These are phyloP conservation scores for Leishmania aethiopica DNA, from an alignment of 208 protist species.

Conservation along the genomic window DNA sequence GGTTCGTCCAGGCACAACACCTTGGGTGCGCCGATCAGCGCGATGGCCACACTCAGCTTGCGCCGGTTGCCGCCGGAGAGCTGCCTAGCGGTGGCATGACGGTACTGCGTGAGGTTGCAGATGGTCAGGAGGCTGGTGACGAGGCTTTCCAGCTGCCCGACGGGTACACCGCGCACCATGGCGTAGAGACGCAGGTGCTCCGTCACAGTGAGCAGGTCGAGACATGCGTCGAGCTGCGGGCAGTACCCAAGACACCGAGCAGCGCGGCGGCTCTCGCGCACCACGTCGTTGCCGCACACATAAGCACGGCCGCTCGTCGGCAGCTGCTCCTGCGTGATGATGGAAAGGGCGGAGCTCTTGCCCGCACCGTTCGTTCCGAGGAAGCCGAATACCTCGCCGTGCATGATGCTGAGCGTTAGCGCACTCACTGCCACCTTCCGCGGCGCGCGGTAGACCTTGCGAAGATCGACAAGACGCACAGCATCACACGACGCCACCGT, in stretches of 20 bases:
- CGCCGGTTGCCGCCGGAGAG: conserved; percentile 80
- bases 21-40: conserved; percentile 66
- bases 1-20: conserved; percentile 85
- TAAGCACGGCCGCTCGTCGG: conserved; percentile 64
- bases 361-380: conserved; percentile 89
- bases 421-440: conserved; percentile 59
- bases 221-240: conserved; percentile 95
- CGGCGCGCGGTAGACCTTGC: conserved; percentile 34
- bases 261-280: conserved; percentile 38
- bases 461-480: conserved; percentile 47
- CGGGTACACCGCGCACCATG: conserved; percentile 73
- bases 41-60: conserved; percentile 77
- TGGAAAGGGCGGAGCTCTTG: conserved; percentile 86
- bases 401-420: conserved; percentile 66
- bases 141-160: conserved; percentile 20
- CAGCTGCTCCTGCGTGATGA: conserved; percentile 74
- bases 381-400: conserved; percentile 82
- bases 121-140: conserved; percentile 34
- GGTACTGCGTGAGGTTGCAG: conserved; percentile 39
- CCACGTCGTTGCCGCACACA: conserved; percentile 59
- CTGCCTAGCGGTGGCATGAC: conserved; percentile 29
- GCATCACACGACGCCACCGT: conserved; percentile 10
- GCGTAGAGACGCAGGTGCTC: conserved; percentile 94
- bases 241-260: conserved; percentile 92
- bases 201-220: conserved; percentile 88